These are phyloP conservation scores for Verticillium nonalfalfae DNA, from an alignment of 2,329 filamentous ascomycete genomes.

Conservation along the genomic window DNA sequence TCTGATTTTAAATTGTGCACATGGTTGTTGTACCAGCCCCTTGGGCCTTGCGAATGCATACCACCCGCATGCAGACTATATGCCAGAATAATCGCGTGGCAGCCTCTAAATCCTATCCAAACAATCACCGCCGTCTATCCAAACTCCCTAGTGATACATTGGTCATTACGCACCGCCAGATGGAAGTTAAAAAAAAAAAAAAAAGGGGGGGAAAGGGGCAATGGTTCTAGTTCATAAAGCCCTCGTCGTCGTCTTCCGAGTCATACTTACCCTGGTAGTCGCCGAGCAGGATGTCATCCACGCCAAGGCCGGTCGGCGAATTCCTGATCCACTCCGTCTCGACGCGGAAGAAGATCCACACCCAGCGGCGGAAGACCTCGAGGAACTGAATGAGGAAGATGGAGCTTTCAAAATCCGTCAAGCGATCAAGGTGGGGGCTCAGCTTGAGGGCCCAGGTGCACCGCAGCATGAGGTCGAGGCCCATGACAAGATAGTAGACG, in stretches of 20 bases:
- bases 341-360: slow-evolving; percentile 95
- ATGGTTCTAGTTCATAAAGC: background rate
- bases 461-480: slow-evolving; percentile 71
- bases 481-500: slow-evolving; percentile 78
- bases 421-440: slow-evolving; percentile 72
- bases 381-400: slow-evolving; percentile 84
- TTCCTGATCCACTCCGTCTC: slow-evolving; percentile 85
- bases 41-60: background rate
- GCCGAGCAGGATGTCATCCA: slow-evolving; percentile 69
- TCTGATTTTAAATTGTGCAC: background rate
- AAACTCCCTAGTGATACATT: background rate
- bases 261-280: slow-evolving; percentile 49
- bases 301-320: slow-evolving; percentile 40
- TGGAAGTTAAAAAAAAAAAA: no score
- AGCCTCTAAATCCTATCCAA: background rate
- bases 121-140: background rate
- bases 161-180: background rate
- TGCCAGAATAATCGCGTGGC: background rate
- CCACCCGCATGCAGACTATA: background rate
- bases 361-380: slow-evolving; percentile 83
- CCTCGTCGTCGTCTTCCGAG: background rate
- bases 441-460: slow-evolving; percentile 92
- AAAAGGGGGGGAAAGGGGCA: no score
- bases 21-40: background rate
- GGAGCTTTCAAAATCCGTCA: slow-evolving; percentile 80